Evolutionary conservation across 2,329 filamentous ascomycete genomes (phyloP), one percentile per base, ranked within the genome.

Genomic region (Parafenestella ontariensis): DNA sequence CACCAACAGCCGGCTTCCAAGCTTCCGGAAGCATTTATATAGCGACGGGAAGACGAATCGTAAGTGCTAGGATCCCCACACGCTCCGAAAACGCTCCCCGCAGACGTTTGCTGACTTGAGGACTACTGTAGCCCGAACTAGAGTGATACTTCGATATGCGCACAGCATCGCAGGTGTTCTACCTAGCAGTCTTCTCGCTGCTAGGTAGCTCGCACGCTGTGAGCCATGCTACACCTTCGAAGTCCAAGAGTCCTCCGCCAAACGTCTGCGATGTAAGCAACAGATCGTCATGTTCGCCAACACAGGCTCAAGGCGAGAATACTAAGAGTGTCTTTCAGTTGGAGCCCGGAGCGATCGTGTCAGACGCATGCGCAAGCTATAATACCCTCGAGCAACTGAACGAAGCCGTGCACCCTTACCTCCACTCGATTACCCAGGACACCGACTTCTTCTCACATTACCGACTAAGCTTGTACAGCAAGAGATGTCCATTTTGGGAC

Each of bases 371-470:
- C 79, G 92, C 91, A 58, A 96, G 94, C 51, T 99, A 96, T 78
- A 88, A 89, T 51, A 92, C 91, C 33, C 89, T 99, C 76, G 93
- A 99, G 72, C 81, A 83, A 36, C 82, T 99, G 49, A 99, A 98
- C 78, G 77, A 82, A 63, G 84, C 86, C 56, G 83, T 97, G 59
- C 88, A 89, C 66, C 90, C 92, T 17, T 85, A 87, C 47, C 80
- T 99, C 64, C 85, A 91, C 68, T 89, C 91, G 50, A 86, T 99
- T 41, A 96, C 92, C 0, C 86, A 86, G 66, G 87, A 90, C 48
- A 96, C 94, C 75, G 95, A 99, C 77, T 99, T 97, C 84, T 99
- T 99, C 79, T 94, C 94, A 48, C 92, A 98, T 78, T 99, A 98
- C 80, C 89, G 95, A 53, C 81, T 99, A 41, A 98, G 97, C 75